phyloP scores from a whole-genome alignment of 2,329 filamentous ascomycete genomes.

The Penicillium sp. region DNA sequence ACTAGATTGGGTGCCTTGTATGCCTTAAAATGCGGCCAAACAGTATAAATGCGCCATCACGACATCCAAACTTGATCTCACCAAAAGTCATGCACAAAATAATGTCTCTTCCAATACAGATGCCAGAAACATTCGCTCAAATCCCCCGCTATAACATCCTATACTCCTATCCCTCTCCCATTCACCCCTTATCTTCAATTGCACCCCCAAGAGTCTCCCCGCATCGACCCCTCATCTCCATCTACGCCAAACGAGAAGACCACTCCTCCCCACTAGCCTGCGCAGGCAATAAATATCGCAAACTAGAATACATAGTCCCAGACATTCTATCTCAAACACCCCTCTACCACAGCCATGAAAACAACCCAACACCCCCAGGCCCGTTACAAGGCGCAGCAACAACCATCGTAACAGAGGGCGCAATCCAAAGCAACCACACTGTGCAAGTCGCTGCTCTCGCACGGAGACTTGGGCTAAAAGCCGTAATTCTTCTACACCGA shows the following conservation, averaged over 20 bases:
- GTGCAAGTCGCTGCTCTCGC: slow-evolving; percentile 37
- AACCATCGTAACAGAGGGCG: slow-evolving; percentile 39
- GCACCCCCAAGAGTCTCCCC: slow-evolving; percentile 10
- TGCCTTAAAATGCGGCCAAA: background rate
- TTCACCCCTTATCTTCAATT: slow-evolving; percentile 32
- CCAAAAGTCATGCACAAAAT: background rate
- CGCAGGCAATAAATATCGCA: slow-evolving; percentile 42
- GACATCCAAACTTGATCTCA: background rate
- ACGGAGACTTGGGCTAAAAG: slow-evolving; percentile 27
- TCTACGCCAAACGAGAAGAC: slow-evolving; percentile 39
- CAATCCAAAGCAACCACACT: slow-evolving; percentile 41
- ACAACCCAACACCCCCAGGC: slow-evolving; percentile 5
- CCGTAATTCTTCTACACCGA: slow-evolving; percentile 30
- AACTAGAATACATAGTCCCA: slow-evolving; percentile 40
- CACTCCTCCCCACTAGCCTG: slow-evolving; percentile 36
- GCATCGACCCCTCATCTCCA: slow-evolving; percentile 18
- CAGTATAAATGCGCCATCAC: background rate
- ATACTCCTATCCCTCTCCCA: slow-evolving; percentile 33
- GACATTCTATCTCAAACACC: slow-evolving; percentile 31
- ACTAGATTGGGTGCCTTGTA: background rate
- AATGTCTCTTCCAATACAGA: slow-evolving; percentile 6
- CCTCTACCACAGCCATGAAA: slow-evolving; percentile 19
- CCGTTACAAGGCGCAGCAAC: slow-evolving; percentile 22
- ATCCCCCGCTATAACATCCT: slow-evolving; percentile 33
- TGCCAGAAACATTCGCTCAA: slow-evolving; percentile 29